These are phyloP conservation scores for Amanita brunnescens DNA, from an alignment of 768 basidiomycete genomes.

Conservation along the genomic window DNA sequence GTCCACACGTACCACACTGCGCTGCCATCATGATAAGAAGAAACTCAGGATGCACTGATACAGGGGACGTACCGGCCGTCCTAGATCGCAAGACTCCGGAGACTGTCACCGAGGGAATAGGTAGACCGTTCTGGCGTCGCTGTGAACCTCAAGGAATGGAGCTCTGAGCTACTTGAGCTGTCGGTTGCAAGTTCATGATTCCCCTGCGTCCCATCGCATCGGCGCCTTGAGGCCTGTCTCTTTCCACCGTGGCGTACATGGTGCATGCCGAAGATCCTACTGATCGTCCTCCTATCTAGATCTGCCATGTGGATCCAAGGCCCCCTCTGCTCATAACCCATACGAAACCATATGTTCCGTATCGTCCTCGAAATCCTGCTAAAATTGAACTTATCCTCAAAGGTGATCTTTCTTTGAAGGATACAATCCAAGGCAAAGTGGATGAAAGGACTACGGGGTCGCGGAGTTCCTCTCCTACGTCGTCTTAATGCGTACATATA, in stretches of 20 bases:
- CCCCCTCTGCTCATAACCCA: background rate
- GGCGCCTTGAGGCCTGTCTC: background rate
- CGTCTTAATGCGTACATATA: background rate
- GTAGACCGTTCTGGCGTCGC: background rate
- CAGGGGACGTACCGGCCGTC: no score
- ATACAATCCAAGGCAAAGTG: background rate
- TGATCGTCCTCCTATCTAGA: background rate
- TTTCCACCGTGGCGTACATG: background rate
- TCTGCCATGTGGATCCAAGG: background rate
- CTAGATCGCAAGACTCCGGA: background rate
- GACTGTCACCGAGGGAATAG: background rate
- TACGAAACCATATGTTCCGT: background rate
- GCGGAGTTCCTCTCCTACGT: background rate
- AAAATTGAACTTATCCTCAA: background rate
- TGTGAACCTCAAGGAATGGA: background rate
- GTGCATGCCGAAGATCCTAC: background rate
- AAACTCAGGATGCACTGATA: no score
- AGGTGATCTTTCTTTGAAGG: background rate
- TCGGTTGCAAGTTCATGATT: background rate
- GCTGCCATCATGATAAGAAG: no score
- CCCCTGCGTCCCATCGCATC: background rate
- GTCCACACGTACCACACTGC: no score
- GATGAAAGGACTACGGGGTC: background rate
- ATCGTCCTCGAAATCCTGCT: background rate
- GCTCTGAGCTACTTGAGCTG: background rate